Evolutionary conservation across 192 early-diverging fungal genomes (phyloP).

Genomic region (Paraglomus occultum): DNA sequence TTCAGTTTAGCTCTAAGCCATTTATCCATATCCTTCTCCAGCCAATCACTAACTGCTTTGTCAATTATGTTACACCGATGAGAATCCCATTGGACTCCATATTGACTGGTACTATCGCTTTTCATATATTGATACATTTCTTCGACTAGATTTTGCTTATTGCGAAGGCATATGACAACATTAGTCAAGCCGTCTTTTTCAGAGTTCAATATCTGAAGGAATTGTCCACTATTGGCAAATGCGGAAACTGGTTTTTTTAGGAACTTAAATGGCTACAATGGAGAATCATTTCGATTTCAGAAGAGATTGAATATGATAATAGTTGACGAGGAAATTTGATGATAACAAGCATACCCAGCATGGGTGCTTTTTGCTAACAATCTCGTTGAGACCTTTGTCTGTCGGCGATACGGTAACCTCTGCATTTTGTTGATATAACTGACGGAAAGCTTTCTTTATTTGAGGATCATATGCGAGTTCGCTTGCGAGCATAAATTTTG

Average conservation of each 20-base stretch:
- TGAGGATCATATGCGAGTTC: constrained; percentile 80
- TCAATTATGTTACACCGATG: constrained; percentile 65
- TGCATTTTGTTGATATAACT: constrained; percentile 66
- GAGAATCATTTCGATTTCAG: constrained; percentile 5
- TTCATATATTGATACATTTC: constrained; percentile 48
- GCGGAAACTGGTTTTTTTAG: constrained; percentile 71
- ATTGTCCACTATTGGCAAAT: constrained; percentile 71
- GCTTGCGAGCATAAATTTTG: constrained; percentile 66
- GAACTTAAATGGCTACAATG: constrained; percentile 76
- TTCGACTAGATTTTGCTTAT: constrained; percentile 36
- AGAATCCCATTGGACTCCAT: constrained; percentile 73
- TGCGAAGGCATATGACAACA: constrained; percentile 53
- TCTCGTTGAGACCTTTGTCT: constrained; percentile 70
- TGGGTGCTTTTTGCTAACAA: constrained; percentile 70
- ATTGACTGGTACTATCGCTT: constrained; percentile 58
- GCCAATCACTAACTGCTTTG: constrained; percentile 57
- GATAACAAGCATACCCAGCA: constrained; percentile 44
- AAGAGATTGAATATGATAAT: background rate
- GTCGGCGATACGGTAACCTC: constrained; percentile 77
- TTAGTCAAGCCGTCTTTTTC: constrained; percentile 70
- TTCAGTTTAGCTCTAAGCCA: constrained; percentile 73
- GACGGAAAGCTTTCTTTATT: constrained; percentile 72
- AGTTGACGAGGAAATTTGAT: constrained; percentile 15
- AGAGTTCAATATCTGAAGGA: constrained; percentile 71
- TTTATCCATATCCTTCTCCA: constrained; percentile 73